A percentile compares a stretch with the other conserved stretches of the same genome.
These are phyloP conservation scores for Auxenochlorella pyrenoidosa DNA, from an alignment of 139 green algal species.

Conservation along the genomic window DNA sequence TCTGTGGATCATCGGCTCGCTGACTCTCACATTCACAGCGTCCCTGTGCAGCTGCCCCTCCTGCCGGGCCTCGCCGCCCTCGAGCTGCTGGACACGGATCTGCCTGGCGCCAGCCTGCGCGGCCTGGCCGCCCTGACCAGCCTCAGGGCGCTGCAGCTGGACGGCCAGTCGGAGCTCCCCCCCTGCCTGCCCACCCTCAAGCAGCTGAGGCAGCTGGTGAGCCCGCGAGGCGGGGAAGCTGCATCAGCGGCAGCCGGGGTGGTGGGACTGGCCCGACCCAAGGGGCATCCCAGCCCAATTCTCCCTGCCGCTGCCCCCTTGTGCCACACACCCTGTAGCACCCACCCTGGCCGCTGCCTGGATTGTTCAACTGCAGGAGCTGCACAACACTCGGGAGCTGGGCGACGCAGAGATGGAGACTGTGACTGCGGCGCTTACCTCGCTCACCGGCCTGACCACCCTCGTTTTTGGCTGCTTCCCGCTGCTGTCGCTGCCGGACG, in stretches of 20 bases:
- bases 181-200: background rate
- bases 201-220: constrained; percentile 12
- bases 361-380: no score
- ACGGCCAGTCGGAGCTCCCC: background rate
- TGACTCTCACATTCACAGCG: background rate
- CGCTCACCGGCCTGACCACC: background rate
- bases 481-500: background rate
- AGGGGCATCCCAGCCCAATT: no score
- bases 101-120: background rate
- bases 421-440: background rate
- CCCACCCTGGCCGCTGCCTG: no score
- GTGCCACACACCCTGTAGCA: no score
- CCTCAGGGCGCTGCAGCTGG: background rate
- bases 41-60: background rate
- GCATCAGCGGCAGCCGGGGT: no score
- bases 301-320: no score
- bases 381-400: background rate
- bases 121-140: background rate
- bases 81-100: background rate
- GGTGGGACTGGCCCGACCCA: no score
- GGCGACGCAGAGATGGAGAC: background rate
- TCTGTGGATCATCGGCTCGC: background rate
- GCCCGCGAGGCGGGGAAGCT: no score
- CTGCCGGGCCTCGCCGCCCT: background rate
- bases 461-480: background rate